Percentiles rank a stretch among this genome's conserved stretches.
Conservation (phyloP, 768 basidiomycete species). For the Tricholoma furcatifolium region DNA sequence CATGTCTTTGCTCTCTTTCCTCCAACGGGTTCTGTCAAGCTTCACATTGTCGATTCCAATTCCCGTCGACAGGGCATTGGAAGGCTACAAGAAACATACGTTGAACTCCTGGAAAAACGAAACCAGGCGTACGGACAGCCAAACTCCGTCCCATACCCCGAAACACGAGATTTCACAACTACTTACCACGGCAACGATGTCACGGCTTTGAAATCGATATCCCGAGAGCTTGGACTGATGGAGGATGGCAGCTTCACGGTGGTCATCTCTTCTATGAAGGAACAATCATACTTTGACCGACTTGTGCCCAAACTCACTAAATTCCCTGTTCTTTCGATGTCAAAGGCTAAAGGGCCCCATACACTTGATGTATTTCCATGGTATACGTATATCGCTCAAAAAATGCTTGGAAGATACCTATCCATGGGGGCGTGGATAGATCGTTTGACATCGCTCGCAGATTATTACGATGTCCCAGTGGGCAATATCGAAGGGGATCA, state of each 20-base stretch:
- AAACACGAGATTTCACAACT: slow-evolving; percentile 57
- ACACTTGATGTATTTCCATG: slow-evolving; percentile 84
- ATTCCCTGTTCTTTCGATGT: slow-evolving; percentile 88
- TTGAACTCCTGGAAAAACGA: slow-evolving; percentile 56
- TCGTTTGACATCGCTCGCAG: slow-evolving; percentile 72
- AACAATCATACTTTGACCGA: slow-evolving; percentile 79
- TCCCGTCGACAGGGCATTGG: slow-evolving; percentile 81
- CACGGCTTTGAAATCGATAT: slow-evolving; percentile 83
- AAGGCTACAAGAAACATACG: slow-evolving; percentile 74
- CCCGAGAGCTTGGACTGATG: slow-evolving; percentile 77
- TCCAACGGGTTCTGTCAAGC: slow-evolving; percentile 63
- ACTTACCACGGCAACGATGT: slow-evolving; percentile 78
- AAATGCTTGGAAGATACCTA: slow-evolving; percentile 85
- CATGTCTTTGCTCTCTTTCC: slow-evolving; percentile 90
- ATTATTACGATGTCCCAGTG: slow-evolving; percentile 90
- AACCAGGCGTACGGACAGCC: slow-evolving; percentile 37
- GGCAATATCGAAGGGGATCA: slow-evolving; percentile 93
- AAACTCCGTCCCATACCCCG: slow-evolving; percentile 62
- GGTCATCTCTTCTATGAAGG: slow-evolving; percentile 84
- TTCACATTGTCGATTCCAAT: slow-evolving; percentile 91
- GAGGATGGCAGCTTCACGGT: slow-evolving; percentile 74
- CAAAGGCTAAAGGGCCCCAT: slow-evolving; percentile 73
- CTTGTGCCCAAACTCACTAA: slow-evolving; percentile 67
- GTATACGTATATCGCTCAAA: slow-evolving; percentile 79
- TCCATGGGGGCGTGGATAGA: slow-evolving; percentile 78